Conservation (phyloP, 345 rosid genomes). For the Combretum micranthum region DNA sequence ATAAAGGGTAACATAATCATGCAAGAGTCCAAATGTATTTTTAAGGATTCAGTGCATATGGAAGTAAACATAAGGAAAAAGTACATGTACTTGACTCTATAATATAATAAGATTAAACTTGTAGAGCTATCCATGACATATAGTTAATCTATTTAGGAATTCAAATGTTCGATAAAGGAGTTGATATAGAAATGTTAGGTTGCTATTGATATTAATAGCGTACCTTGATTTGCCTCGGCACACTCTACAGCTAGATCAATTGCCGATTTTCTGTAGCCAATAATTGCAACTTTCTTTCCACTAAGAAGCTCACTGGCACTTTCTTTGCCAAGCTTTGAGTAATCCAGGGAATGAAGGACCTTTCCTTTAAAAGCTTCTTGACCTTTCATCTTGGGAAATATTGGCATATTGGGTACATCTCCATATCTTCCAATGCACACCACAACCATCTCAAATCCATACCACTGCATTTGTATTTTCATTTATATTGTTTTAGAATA, state of each 20-base stretch:
- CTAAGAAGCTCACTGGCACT: constrained; percentile 22
- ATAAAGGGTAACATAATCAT: too few species aligned
- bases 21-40: too few species aligned
- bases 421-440: constrained; percentile 53
- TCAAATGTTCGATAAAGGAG: too few species aligned
- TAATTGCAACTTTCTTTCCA: constrained; percentile 43
- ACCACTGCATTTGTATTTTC: constrained; percentile 21
- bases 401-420: constrained; percentile 33
- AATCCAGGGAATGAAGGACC: constrained; percentile 47
- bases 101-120: too few species aligned
- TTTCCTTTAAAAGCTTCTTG: constrained; percentile 31
- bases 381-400: constrained; percentile 32
- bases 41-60: too few species aligned
- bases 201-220: not conserved
- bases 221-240: constrained; percentile 53
- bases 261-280: constrained; percentile 53
- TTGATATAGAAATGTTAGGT: not conserved
- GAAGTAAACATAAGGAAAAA: too few species aligned
- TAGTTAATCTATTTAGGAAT: too few species aligned
- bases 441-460: constrained; percentile 36
- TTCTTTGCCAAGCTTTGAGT: constrained; percentile 32
- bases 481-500: too few species aligned
- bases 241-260: constrained; percentile 57
- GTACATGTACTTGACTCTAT: too few species aligned
- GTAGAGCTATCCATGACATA: too few species aligned